Conservation (phyloP, 805 yeast species). For the Hagleromyces aurorensis region DNA sequence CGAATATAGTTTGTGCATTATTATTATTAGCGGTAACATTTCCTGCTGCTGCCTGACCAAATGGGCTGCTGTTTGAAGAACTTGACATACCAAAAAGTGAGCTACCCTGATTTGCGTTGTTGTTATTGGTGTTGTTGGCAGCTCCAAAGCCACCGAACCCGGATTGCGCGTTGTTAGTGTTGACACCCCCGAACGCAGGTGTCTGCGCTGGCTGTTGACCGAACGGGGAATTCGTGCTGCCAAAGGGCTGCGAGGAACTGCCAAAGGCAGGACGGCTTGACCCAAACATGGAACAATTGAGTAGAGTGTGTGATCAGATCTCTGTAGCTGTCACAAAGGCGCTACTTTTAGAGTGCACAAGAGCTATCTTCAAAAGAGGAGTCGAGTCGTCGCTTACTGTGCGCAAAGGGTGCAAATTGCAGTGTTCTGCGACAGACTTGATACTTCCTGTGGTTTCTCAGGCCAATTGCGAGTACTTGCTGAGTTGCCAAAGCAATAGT, state of each 20-base stretch:
- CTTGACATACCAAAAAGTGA: conserved; percentile 28
- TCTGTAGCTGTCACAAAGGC: not conserved
- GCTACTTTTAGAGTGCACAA: not conserved
- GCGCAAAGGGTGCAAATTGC: not conserved
- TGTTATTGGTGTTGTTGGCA: conserved; percentile 11
- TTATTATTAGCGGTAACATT: conserved; percentile 19
- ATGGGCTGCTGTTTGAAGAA: conserved; percentile 17
- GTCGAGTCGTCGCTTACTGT: not conserved
- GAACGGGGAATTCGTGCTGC: conserved; percentile 16
- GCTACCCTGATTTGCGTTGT: conserved; percentile 12
- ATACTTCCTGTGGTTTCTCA: not conserved
- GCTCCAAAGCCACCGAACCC: conserved; percentile 31
- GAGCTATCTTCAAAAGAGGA: too few species aligned
- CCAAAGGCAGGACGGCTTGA: conserved; percentile 18
- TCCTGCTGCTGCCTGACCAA: conserved; percentile 23
- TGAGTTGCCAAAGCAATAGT: too few species aligned
- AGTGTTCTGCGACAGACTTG: not conserved
- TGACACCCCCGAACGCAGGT: conserved; percentile 34
- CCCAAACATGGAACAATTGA: conserved; percentile 16
- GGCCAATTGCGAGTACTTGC: not conserved
- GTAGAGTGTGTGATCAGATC: not conserved
- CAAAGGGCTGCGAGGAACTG: conserved; percentile 16
- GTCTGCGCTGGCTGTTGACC: conserved; percentile 18
- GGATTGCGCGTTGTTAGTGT: conserved; percentile 25
- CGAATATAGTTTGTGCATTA: conserved; percentile 36